Conservation (phyloP, 164 flowering plant species). For the Vitis vinifera region DNA sequence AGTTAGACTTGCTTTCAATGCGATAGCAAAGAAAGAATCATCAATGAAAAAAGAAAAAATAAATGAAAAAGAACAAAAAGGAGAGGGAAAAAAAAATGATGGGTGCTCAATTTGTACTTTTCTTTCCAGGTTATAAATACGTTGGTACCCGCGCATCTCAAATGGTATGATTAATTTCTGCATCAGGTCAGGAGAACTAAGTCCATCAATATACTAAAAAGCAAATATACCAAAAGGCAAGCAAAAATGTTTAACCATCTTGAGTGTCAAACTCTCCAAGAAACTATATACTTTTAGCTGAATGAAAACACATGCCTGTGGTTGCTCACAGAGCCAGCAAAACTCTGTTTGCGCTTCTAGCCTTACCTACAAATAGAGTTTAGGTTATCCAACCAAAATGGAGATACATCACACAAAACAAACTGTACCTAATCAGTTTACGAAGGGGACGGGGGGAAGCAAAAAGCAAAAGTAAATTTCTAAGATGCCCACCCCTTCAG, state of each 20-base stretch:
- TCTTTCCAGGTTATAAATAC: conserved; percentile 80
- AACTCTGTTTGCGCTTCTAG: conserved; percentile 80
- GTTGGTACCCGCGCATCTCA: conserved; percentile 89
- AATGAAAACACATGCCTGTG: conserved; percentile 54
- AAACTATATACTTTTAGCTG: too few relatives aligned
- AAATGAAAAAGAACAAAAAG: not conserved
- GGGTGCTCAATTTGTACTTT: conserved; percentile 44
- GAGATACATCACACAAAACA: not conserved
- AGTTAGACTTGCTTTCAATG: too few relatives aligned
- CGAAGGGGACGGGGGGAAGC: not conserved
- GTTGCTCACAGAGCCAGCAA: conserved; percentile 92
- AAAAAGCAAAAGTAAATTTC: conserved; percentile 3
- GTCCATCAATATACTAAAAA: not conserved
- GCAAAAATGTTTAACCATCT: too few relatives aligned
- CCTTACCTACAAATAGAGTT: conserved; percentile 50
- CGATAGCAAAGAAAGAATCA: not conserved
- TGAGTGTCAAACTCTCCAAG: too few relatives aligned
- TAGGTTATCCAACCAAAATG: too few relatives aligned
- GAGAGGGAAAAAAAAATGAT: too few relatives aligned
- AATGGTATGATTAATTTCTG: conserved; percentile 82
- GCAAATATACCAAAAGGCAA: not conserved
- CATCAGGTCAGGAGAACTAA: conserved; percentile 10
- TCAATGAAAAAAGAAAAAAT: not conserved
- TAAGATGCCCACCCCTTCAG: conserved; percentile 60
- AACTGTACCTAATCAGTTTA: not conserved